phyloP scores from a whole-genome alignment of 768 basidiomycete species.

The Auricularia sp. region DNA sequence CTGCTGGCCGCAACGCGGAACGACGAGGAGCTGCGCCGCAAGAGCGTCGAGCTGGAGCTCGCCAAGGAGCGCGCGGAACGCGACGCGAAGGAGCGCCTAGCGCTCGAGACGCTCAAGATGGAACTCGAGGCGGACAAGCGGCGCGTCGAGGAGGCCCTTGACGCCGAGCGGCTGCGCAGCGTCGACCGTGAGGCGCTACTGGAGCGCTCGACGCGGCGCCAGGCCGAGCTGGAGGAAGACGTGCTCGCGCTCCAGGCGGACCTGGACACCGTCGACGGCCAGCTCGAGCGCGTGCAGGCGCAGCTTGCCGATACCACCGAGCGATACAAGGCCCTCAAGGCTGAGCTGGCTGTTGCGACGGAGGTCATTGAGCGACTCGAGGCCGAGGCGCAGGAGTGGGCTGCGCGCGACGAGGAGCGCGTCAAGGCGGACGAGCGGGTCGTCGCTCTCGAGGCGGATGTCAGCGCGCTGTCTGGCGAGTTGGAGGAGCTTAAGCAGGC shows the following conservation, averaged over 20 bases:
- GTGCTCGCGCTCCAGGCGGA: constrained; percentile 69
- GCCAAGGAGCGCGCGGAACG: constrained; percentile 79
- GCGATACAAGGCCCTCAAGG: constrained; percentile 58
- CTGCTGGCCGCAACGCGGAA: constrained; percentile 83
- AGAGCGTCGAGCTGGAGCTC: constrained; percentile 72
- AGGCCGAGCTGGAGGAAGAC: constrained; percentile 79
- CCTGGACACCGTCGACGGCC: constrained; percentile 73
- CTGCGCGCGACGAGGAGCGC: constrained; percentile 52
- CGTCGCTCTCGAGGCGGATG: constrained; percentile 44
- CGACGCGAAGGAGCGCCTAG: constrained; percentile 72
- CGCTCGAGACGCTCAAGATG: constrained; percentile 72
- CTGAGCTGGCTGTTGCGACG: constrained; percentile 74
- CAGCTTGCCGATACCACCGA: constrained; percentile 73
- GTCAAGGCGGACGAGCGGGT: constrained; percentile 48
- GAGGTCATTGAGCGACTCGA: constrained; percentile 80
- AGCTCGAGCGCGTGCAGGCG: constrained; percentile 69
- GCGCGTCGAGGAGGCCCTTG: constrained; percentile 70
- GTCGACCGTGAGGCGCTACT: constrained; percentile 78
- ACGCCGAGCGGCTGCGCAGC: constrained; percentile 67
- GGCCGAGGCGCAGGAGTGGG: constrained; percentile 60
- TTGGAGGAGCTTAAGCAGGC: constrained; percentile 62
- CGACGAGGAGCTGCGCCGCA: constrained; percentile 83
- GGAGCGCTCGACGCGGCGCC: constrained; percentile 75
- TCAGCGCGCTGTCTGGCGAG: constrained; percentile 52
- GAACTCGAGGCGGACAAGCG: constrained; percentile 74